Percentiles rank a stretch among this genome's conserved stretches.
Conservation (phyloP, 2,329 filamentous ascomycete genomes). For the Trichoderma semiorbis region DNA sequence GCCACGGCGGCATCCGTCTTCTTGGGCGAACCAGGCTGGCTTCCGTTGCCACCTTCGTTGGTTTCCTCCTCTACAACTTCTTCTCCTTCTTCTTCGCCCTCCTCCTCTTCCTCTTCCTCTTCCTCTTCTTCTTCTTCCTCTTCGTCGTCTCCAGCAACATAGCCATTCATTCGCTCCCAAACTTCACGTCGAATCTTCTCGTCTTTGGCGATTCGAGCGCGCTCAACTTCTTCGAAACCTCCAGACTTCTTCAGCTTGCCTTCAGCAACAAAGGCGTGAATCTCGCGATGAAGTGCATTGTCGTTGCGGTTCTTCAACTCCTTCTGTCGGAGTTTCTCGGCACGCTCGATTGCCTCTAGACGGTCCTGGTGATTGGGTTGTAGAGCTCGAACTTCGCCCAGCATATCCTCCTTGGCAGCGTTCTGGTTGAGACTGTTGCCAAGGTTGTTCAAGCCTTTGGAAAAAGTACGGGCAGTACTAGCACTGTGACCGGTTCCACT, state of each 20-base stretch:
- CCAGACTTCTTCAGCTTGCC: constrained; percentile 94
- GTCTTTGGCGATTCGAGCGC: constrained; percentile 78
- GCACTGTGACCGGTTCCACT: constrained; percentile 51
- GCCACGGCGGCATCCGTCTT: neutral
- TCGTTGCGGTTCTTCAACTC: constrained; percentile 76
- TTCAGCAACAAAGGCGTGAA: constrained; percentile 80
- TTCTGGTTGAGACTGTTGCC: constrained; percentile 63
- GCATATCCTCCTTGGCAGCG: constrained; percentile 83
- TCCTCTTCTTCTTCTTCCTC: constrained; percentile 36
- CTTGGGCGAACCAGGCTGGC: constrained; percentile 14
- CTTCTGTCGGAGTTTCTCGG: constrained; percentile 84
- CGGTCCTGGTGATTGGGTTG: constrained; percentile 92
- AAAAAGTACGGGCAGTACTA: constrained; percentile 53
- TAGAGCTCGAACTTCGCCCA: constrained; percentile 89
- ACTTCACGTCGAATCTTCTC: constrained; percentile 80
- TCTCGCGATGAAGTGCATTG: constrained; percentile 77
- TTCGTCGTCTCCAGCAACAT: constrained; percentile 42
- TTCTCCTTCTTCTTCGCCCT: constrained; percentile 25
- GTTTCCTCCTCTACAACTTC: constrained; percentile 20
- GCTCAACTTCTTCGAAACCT: constrained; percentile 89
- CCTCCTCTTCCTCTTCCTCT: constrained; percentile 23
- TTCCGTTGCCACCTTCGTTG: constrained; percentile 17
- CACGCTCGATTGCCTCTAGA: constrained; percentile 94
- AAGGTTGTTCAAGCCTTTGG: constrained; percentile 50
- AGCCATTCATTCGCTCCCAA: constrained; percentile 63